These are phyloP conservation scores for Amorphotheca resinae DNA, from an alignment of 495 filamentous ascomycete genomes.

Conservation along the genomic window DNA sequence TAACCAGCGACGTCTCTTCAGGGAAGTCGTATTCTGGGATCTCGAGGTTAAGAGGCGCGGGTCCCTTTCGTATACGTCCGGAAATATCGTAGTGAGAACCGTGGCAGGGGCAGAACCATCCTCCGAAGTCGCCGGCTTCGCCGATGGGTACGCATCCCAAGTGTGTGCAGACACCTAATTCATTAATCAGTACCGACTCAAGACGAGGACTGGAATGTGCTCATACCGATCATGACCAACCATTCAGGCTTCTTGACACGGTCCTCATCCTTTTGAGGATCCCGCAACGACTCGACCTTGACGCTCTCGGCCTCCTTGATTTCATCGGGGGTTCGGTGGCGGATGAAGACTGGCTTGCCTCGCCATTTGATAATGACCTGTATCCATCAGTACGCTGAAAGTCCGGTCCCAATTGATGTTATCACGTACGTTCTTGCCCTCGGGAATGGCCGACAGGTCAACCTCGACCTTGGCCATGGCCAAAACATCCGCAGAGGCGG, in stretches of 20 bases:
- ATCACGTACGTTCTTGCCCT: constrained; percentile 92
- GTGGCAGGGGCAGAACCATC: constrained; percentile 99
- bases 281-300: constrained; percentile 67
- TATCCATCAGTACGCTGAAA: constrained; percentile 3
- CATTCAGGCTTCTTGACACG: constrained; percentile 97
- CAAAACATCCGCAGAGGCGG: constrained; percentile 95
- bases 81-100: constrained; percentile 99
- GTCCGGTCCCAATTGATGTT: not conserved
- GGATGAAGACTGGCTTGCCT: constrained; percentile 99
- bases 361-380: constrained; percentile 99
- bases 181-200: constrained; percentile 8
- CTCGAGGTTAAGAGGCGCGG: constrained; percentile 94
- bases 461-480: constrained; percentile 99
- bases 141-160: constrained; percentile 98
- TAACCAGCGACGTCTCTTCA: constrained; percentile 63
- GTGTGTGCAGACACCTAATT: constrained; percentile 92
- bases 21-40: constrained; percentile 82
- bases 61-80: constrained; percentile 88
- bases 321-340: constrained; percentile 83
- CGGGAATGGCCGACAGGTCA: constrained; percentile 78
- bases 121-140: constrained; percentile 94
- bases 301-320: constrained; percentile 73
- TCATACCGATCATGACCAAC: constrained; percentile 93
- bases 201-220: not conserved
- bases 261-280: constrained; percentile 81